Evolutionary conservation across 805 yeast genomes (phyloP), one percentile per base, ranked within the genome.

Genomic region (Pichia cabralensis): DNA sequence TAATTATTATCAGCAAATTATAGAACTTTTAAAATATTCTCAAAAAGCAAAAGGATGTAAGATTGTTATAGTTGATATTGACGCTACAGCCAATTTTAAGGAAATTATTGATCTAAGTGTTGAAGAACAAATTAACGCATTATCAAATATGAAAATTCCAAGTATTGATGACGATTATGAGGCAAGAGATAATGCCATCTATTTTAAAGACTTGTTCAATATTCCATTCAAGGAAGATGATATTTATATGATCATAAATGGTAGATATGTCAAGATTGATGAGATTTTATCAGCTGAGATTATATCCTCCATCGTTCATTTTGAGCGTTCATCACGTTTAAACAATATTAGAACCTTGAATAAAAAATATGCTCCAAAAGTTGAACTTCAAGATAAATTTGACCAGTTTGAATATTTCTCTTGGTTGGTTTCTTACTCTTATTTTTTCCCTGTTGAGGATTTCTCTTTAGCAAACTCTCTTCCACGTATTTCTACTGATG

Each of bases 1-100:
- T 2, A 29, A 48, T 5, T 58, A 69, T 7, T 44, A 67, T 20
- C 40, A 55, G 5, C 83, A 79, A 48, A 47, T 80, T 8, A 33
- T 53, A 15, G 58, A 58, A 22, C 40, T 67, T 0, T 42, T 67
- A 22, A 42, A 53, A 26, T 48, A 37, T 29, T 26, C 33, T 8
- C 13, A 27, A 15, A 11, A 10, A 5, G 29, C 38, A 2, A 24
- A 31, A 2, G 42, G 31, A 41, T 37, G 42, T 24, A 46, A 35
- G 42, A 33, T 53, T 8, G 42, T 46, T 33, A 22, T 55, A 6
- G 29, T 43, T 25, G 52, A 49, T 28, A 18, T 35, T 10, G 34
- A 29, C 15, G 29, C 31, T 13, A 24, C 43, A 5, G 6, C 14
- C 2, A 30, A 34, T 6, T 40, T 31, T n/a, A 35, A 42, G 13